phyloP scores from a whole-genome alignment of 345 rosid species.

The Garcia nutans region DNA sequence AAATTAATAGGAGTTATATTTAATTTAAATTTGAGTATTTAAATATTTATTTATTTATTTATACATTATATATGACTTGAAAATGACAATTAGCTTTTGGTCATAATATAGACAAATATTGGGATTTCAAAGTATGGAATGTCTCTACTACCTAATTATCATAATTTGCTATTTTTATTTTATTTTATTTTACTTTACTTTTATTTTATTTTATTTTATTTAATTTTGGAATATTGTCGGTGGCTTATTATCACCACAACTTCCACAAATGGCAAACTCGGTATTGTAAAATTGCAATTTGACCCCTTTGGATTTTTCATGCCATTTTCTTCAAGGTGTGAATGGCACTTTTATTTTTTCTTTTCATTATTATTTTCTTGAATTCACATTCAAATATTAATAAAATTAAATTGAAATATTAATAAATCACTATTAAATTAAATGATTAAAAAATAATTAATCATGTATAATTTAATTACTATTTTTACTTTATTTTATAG shows the following conservation, averaged over 20 bases:
- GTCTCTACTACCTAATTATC: not conserved
- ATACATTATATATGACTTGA: not conserved
- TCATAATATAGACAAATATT: not conserved
- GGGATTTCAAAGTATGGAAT: not conserved
- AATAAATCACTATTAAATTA: too few species aligned
- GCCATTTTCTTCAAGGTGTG: not conserved
- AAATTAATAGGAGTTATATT: too few species aligned
- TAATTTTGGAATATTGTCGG: slow-evolving; percentile 4
- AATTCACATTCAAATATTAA: too few species aligned
- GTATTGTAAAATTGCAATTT: not conserved
- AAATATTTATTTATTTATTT: too few species aligned
- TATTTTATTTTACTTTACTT: not conserved
- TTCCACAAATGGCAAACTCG: not conserved
- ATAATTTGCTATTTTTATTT: not conserved
- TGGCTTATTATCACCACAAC: not conserved
- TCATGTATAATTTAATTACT: too few species aligned
- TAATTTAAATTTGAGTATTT: too few species aligned
- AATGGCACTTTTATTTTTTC: not conserved
- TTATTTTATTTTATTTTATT: not conserved
- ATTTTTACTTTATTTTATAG: too few species aligned
- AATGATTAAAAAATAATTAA: too few species aligned
- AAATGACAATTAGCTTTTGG: too few species aligned
- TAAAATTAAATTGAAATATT: too few species aligned
- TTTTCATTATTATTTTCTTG: not conserved
- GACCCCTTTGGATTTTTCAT: not conserved